These are phyloP conservation scores for Fusarium tupiense DNA, from an alignment of 2,329 filamentous ascomycete species.

Conservation along the genomic window DNA sequence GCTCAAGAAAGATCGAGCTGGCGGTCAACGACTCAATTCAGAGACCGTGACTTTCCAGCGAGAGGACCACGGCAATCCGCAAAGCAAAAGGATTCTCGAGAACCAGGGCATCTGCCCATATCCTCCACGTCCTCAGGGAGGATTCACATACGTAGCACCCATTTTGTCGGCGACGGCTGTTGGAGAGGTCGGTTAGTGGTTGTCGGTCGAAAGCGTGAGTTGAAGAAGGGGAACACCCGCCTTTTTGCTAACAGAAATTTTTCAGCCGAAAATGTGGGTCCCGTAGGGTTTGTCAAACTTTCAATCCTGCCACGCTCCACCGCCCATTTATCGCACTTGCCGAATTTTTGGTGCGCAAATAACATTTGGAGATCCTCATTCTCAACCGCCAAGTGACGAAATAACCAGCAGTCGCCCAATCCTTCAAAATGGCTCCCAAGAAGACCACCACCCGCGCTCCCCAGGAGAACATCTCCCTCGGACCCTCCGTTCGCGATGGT, in stretches of 20 bases:
- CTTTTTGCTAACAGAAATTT: slow-evolving; percentile 23
- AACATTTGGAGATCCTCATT: slow-evolving; percentile 44
- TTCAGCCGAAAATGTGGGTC: slow-evolving; percentile 30
- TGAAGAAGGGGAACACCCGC: slow-evolving; percentile 1
- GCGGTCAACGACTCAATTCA: slow-evolving; percentile 52
- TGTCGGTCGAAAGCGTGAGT: slow-evolving; percentile 45
- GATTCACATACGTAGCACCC: slow-evolving; percentile 64
- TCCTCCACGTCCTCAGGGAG: slow-evolving; percentile 49
- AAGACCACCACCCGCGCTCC: slow-evolving; percentile 79
- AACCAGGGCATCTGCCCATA: slow-evolving; percentile 56
- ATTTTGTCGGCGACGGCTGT: slow-evolving; percentile 55
- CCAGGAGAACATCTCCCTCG: slow-evolving; percentile 98
- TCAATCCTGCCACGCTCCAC: slow-evolving; percentile 52
- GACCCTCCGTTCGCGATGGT: slow-evolving; percentile 97
- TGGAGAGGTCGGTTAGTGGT: slow-evolving; percentile 52
- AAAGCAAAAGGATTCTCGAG: slow-evolving; percentile 59
- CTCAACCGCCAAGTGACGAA: slow-evolving; percentile 49
- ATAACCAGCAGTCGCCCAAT: slow-evolving; percentile 48
- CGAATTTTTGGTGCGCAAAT: slow-evolving; percentile 40
- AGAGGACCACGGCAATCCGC: slow-evolving; percentile 87
- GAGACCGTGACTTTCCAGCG: slow-evolving; percentile 67
- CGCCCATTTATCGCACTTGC: slow-evolving; percentile 39
- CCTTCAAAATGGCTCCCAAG: slow-evolving; percentile 88
- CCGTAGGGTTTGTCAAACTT: slow-evolving; percentile 45
- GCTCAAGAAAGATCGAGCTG: slow-evolving; percentile 82